phyloP scores from a whole-genome alignment of 2,329 filamentous ascomycete species.

The Trichoderma gracile region DNA sequence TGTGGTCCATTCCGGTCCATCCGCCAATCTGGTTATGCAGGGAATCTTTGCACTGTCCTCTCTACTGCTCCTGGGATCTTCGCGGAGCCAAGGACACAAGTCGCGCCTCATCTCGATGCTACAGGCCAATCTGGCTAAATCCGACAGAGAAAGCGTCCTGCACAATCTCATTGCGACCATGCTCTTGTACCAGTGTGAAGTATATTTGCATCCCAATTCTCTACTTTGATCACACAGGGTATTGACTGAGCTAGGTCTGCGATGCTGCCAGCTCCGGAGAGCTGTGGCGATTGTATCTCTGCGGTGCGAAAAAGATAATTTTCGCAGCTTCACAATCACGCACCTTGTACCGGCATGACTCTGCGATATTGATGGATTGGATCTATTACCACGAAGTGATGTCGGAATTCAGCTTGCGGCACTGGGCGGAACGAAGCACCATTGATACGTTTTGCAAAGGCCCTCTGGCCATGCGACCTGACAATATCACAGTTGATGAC shows the following conservation, averaged over 20 bases:
- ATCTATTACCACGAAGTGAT: conserved; percentile 26
- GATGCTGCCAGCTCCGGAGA: conserved; percentile 4
- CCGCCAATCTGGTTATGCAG: conserved; percentile 8
- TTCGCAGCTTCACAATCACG: neutral
- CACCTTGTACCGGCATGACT: conserved; percentile 4
- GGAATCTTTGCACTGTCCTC: conserved; percentile 18
- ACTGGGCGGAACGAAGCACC: conserved; percentile 15
- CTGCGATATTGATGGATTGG: conserved; percentile 21
- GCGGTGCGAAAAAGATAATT: conserved; percentile 25
- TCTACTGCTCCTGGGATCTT: conserved; percentile 8
- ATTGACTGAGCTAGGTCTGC: conserved; percentile 9
- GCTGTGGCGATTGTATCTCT: conserved; percentile 18
- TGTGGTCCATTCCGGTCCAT: neutral
- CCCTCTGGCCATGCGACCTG: conserved; percentile 7
- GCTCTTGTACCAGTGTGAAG: conserved; percentile 26
- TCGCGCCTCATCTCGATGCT: conserved; percentile 22
- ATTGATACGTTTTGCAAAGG: conserved; percentile 11
- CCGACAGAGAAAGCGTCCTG: conserved; percentile 18
- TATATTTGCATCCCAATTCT: neutral
- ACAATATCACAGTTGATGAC: neutral
- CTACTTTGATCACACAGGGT: neutral
- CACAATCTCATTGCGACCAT: conserved; percentile 25
- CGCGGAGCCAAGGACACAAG: conserved; percentile 3
- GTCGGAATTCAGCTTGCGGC: conserved; percentile 21
- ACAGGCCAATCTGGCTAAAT: neutral